Evolutionary conservation across 1,284 basidiomycete genomes (phyloP), one percentile per base, ranked within the genome.

Genomic region (Boletus nobilissimus): DNA sequence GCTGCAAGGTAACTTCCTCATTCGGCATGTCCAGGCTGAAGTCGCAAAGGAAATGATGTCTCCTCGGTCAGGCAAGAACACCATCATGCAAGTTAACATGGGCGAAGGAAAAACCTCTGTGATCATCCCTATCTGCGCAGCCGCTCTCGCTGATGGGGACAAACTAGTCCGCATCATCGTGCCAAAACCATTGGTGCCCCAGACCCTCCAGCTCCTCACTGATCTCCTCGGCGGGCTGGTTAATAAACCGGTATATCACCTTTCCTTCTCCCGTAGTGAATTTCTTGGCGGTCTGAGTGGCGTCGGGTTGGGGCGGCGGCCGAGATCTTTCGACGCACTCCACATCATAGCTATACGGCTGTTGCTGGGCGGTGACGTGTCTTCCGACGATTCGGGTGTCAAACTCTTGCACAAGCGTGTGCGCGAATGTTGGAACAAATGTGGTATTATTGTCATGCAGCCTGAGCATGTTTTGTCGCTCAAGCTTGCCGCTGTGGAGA

Each of bases 31-130:
- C n/a, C n/a, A n/a, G n/a, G n/a, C n/a, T n/a, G n/a, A n/a, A n/a
- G n/a, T n/a, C n/a, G n/a, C n/a, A n/a, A n/a, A n/a, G n/a, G n/a
- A n/a, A n/a, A n/a, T n/a, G n/a, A n/a, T n/a, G n/a, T n/a, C n/a
- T n/a, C n/a, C n/a, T n/a, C n/a, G n/a, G n/a, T n/a, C n/a, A n/a
- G n/a, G n/a, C n/a, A n/a, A n/a, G n/a, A n/a, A n/a, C n/a, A n/a
- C n/a, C n/a, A n/a, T n/a, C n/a, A n/a, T n/a, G n/a, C n/a, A n/a
- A n/a, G n/a, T n/a, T n/a, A n/a, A n/a, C n/a, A n/a, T n/a, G n/a
- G n/a, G n/a, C n/a, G n/a, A n/a, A n/a, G 73, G 72, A 16, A 74
- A 74, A 34, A n/a, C 66, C 14, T 74, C 73, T 19, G 73, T 74
- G 29, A 69, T 74, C 57, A 39, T 74, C 11, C 73, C 73, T 18